Base-by-base conservation (phyloP, 768 basidiomycete species). In the Russula brevipes region DNA sequence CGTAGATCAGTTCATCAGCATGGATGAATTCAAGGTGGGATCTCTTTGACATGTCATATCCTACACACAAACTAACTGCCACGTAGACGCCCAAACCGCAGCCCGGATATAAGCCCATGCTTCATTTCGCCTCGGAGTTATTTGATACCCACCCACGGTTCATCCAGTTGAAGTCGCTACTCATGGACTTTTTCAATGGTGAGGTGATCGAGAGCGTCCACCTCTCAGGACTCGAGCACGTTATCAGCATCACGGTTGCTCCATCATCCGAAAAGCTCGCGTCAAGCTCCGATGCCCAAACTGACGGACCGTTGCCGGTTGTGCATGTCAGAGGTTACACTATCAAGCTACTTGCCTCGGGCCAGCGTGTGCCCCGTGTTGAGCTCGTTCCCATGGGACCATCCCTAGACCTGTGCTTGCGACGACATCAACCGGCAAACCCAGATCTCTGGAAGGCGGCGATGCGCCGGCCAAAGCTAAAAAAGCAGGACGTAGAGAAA, bases 71-170 rank as follows among this genome's bases (percentile, higher is more conserved):
- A 42, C 59, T 42, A 24, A 54, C 53, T 7, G 16, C 19, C 11
- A 35, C 14, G 16, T 70, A 94, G 97, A 88, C 89, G 46, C 80
- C 85, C 30, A 98, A 96, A 83, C 86, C 89, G 14, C 88, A 93
- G 4, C 85, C 89, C 30, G 96, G 94, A 10, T 85, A 93, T 69
- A 88, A 91, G 69, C 96, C 97, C 51, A 76, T 98, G 67, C 86
- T 99, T 81, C 93, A 96, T 72, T 99, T 99, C 72, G 91, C 94
- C 14, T 95, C 94, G 0, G 91, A 93, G 65, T 81, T 98, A 10
- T 99, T 98, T 74, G 94, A 96, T 69, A 86, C 91, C 1, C 94
- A 98, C 73, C 94, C 96, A 1, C 87, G 93, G 11, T 95, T 90
- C 73, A 78, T 87, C 7, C 94, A 95, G 71, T 80, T 98, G 68